Percentiles rank a stretch among this genome's conserved stretches.
These are phyloP conservation scores for Cryptosporidium felis DNA, from an alignment of 169 alveolate species.

Conservation along the genomic window DNA sequence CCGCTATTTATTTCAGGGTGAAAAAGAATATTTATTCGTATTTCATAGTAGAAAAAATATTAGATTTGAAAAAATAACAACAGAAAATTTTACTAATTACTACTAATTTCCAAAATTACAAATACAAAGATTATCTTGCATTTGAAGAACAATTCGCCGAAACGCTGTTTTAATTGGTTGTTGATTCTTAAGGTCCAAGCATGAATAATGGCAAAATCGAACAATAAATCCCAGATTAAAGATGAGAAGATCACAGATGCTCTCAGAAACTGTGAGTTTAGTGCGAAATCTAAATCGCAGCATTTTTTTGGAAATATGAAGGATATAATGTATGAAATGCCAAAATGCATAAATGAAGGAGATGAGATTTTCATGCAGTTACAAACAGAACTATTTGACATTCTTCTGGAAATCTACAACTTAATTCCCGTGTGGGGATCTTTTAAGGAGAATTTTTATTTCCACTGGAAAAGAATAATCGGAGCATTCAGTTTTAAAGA, in stretches of 20 bases:
- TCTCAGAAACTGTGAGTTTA: background rate
- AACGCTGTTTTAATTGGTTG: too few species aligned
- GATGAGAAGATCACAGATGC: background rate
- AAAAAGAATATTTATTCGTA: background rate
- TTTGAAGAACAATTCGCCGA: too few species aligned
- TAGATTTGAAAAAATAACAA: background rate
- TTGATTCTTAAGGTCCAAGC: too few species aligned
- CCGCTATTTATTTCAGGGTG: background rate
- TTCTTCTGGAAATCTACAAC: constrained; percentile 22
- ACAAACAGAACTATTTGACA: constrained; percentile 59
- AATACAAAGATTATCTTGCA: background rate
- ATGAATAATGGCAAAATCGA: constrained; percentile 5
- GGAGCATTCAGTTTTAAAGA: constrained; percentile 53
- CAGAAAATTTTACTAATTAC: too few species aligned
- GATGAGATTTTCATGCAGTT: constrained; percentile 60
- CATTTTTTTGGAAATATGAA: background rate
- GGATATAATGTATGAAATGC: background rate
- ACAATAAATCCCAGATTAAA: background rate
- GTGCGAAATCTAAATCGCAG: background rate
- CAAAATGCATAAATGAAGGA: background rate
- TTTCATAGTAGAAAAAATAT: too few species aligned
- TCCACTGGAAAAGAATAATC: constrained; percentile 62
- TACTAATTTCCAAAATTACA: too few species aligned
- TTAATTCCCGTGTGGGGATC: constrained; percentile 67
- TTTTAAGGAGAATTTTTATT: constrained; percentile 55